A percentile compares a stretch with the other conserved stretches of the same genome.
These are phyloP conservation scores for Carallia pectinifolia DNA, from an alignment of 345 rosid species.

Conservation along the genomic window DNA sequence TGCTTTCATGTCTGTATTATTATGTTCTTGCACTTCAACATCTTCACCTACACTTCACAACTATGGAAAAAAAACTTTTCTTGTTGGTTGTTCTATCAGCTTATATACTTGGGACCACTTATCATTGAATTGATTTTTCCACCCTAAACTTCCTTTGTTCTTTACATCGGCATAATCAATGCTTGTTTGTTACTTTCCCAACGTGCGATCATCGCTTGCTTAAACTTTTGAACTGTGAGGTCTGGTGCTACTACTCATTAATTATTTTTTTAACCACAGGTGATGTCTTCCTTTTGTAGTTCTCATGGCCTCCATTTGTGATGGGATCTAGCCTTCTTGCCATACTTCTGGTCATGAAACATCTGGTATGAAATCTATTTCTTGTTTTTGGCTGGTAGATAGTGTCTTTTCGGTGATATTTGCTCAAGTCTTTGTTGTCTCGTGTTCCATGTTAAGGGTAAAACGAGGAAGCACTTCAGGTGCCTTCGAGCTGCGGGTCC, in stretches of 20 bases:
- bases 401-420: not conserved
- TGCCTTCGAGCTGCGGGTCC: constrained; percentile 93
- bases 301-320: constrained; percentile 97
- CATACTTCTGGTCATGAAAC: constrained; percentile 81
- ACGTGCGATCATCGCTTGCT: not conserved
- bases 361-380: constrained; percentile 56
- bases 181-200: constrained; percentile 6
- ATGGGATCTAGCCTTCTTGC: constrained; percentile 90
- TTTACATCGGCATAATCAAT: constrained; percentile 1
- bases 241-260: constrained; percentile 36
- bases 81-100: not conserved
- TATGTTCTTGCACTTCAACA: not conserved
- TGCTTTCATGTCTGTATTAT: not conserved
- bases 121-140: not conserved
- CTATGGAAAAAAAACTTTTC: not conserved
- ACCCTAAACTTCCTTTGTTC: constrained; percentile 1
- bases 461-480: constrained; percentile 76
- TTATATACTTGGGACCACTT: constrained; percentile 9
- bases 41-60: not conserved
- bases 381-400: not conserved
- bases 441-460: constrained; percentile 60
- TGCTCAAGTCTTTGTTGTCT: constrained; percentile 17
- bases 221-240: constrained; percentile 11
- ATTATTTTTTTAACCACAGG: constrained; percentile 51
- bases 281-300: constrained; percentile 77